Percentiles rank a stretch among this genome's conserved stretches.
These are phyloP conservation scores for Fraxinus dipetala DNA, from an alignment of 305 asterid species.

Conservation along the genomic window DNA sequence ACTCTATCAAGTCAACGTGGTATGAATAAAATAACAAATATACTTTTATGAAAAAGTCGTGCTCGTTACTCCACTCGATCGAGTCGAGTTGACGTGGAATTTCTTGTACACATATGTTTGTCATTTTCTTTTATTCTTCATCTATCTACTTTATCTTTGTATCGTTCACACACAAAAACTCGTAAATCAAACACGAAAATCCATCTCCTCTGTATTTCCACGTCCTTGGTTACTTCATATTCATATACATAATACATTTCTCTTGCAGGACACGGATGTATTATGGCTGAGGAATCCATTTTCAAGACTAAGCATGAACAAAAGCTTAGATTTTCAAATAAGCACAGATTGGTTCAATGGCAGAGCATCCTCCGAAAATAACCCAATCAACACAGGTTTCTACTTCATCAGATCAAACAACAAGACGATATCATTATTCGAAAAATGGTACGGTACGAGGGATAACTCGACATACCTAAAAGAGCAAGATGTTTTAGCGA, in stretches of 20 bases:
- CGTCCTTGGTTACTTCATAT: neutral
- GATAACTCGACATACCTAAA: constrained; percentile 37
- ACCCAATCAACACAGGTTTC: constrained; percentile 69
- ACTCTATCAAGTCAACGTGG: no score
- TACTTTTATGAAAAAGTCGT: neutral
- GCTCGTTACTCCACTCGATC: neutral
- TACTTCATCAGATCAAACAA: constrained; percentile 49
- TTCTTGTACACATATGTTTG: no score
- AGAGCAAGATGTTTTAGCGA: constrained; percentile 58
- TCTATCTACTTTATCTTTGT: neutral
- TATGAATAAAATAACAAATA: no score
- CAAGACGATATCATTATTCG: constrained; percentile 45
- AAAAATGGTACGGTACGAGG: constrained; percentile 46
- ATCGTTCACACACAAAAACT: neutral
- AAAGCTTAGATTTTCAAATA: constrained; percentile 44
- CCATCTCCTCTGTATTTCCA: neutral
- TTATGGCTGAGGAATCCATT: constrained; percentile 67
- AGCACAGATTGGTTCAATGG: constrained; percentile 53
- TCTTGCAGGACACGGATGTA: constrained; percentile 55
- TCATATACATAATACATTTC: neutral
- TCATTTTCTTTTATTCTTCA: no score
- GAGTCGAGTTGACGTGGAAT: no score
- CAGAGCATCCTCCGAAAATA: constrained; percentile 30
- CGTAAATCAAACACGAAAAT: neutral
- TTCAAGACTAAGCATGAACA: constrained; percentile 26